Base-by-base conservation (phyloP, 2,329 filamentous ascomycete genomes). In the Trichophyton equinum region DNA sequence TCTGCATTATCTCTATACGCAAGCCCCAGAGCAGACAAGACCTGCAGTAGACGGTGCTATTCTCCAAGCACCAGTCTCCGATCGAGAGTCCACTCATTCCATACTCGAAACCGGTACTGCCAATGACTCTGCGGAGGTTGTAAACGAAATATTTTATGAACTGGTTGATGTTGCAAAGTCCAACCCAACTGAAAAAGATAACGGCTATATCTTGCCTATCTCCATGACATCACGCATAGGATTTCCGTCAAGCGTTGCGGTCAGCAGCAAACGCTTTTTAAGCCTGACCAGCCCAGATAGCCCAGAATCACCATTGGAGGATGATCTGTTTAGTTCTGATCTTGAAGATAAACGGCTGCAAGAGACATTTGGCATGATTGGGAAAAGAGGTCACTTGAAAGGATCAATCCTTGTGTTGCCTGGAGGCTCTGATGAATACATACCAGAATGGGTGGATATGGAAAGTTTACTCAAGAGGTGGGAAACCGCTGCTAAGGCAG, bases 301-400 rank as follows among this genome's bases (percentile, higher is more conserved):
- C 22, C 82, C 82, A 0, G 75, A 77, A 55, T 73, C 77, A 58
- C 78, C 84, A 4, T 87, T 86, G 8, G 86, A 88, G 62, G 91
- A 96, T 70, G 91, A 96, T 70, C 89, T 88, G 69, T 96, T 95
- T 75, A 91, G 87, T n/a, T 85, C 84, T 2, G 88, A 94, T 69
- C 75, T 94, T n/a, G 72, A 76, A 0, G 80, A 83, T 47, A 77
- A 81, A 36, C 76, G 78, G 18, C 75, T 91, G 5, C 68, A 73
- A 25, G 71, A 71, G 13, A 86, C 85, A n/a, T 96, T 92, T 80
- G 81, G 84, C 2, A 75, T 68, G 64, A 71, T 80, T 42, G 66
- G 68, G 0, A 58, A 68, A 20, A 65, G 68, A 13, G 75, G 74
- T 0, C 58, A 78, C 18, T 55, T 78, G 60, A 70, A 67, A 61